Evolutionary conservation across 768 basidiomycete genomes (phyloP).

Genomic region (Pisolithus marmoratus): DNA sequence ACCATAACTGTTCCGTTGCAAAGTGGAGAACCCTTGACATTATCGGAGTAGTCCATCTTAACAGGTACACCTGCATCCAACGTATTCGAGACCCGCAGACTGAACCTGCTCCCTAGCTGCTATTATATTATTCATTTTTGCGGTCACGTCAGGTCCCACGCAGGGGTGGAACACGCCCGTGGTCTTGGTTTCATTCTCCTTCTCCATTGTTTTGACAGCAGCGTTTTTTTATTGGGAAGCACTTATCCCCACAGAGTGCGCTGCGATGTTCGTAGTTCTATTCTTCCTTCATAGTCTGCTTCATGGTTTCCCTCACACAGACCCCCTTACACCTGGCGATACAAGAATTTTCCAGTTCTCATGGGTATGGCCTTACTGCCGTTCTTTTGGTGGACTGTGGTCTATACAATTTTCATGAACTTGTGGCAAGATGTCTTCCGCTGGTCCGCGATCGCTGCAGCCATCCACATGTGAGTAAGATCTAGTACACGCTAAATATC

Average conservation of each 20-base stretch:
- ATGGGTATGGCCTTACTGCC: slow-evolving; percentile 34
- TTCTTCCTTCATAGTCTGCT: background rate
- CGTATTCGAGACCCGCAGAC: background rate
- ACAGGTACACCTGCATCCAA: slow-evolving; percentile 22
- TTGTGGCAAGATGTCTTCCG: slow-evolving; percentile 38
- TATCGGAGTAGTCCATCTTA: slow-evolving; percentile 33
- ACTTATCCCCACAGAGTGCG: slow-evolving; percentile 31
- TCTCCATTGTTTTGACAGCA: slow-evolving; percentile 36
- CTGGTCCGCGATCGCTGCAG: slow-evolving; percentile 37
- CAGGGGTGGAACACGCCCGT: slow-evolving; percentile 42
- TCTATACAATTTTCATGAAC: slow-evolving; percentile 31
- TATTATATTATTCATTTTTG: slow-evolving; percentile 36
- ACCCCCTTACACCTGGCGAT: slow-evolving; percentile 40
- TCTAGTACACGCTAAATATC: too few species aligned
- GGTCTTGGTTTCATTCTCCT: slow-evolving; percentile 41
- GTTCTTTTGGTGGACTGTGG: slow-evolving; percentile 37
- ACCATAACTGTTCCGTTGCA: background rate
- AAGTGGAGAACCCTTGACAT: slow-evolving; percentile 33
- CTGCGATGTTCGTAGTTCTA: slow-evolving; percentile 35
- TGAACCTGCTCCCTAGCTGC: slow-evolving; percentile 22
- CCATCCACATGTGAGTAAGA: slow-evolving; percentile 32
- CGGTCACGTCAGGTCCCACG: slow-evolving; percentile 42
- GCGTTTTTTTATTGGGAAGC: slow-evolving; percentile 51
- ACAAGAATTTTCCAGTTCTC: slow-evolving; percentile 36
- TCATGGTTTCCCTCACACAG: slow-evolving; percentile 10